phyloP scores from a whole-genome alignment of 352 stramenopile species.

The Pythium insidiosum region DNA sequence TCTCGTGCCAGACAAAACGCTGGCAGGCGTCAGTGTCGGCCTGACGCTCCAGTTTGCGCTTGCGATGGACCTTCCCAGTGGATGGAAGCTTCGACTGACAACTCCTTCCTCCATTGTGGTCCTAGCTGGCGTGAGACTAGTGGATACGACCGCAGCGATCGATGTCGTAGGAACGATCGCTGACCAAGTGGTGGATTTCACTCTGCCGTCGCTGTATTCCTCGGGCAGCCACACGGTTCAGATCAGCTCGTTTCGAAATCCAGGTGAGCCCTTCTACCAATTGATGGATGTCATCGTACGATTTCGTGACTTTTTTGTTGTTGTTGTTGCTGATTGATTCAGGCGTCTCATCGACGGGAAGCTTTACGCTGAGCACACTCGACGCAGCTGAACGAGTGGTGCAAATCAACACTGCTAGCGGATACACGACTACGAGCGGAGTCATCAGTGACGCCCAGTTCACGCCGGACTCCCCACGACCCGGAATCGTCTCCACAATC shows the following conservation, averaged over 20 bases:
- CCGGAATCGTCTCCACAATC: slow-evolving; percentile 32
- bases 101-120: too few species aligned
- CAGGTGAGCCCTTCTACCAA: slow-evolving; percentile 17
- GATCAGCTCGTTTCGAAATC: slow-evolving; percentile 22
- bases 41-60: slow-evolving; percentile 11
- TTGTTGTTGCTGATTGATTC: too few species aligned
- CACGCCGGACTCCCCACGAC: slow-evolving; percentile 22
- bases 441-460: slow-evolving; percentile 24
- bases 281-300: neutral
- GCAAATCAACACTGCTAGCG: slow-evolving; percentile 15
- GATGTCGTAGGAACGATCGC: neutral
- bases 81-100: too few species aligned
- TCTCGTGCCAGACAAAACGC: neutral
- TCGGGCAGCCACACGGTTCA: slow-evolving; percentile 11
- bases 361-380: slow-evolving; percentile 25
- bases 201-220: slow-evolving; percentile 6
- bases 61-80: too few species aligned
- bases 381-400: slow-evolving; percentile 28
- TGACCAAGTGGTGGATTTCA: slow-evolving; percentile 4
- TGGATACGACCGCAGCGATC: too few species aligned
- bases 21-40: slow-evolving; percentile 17
- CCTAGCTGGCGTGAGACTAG: too few species aligned
- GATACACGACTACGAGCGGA: slow-evolving; percentile 25
- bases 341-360: slow-evolving; percentile 25
- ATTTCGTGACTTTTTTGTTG: neutral